Conservation (phyloP, 495 filamentous ascomycete genomes). For the Penicillium maclennaniae region DNA sequence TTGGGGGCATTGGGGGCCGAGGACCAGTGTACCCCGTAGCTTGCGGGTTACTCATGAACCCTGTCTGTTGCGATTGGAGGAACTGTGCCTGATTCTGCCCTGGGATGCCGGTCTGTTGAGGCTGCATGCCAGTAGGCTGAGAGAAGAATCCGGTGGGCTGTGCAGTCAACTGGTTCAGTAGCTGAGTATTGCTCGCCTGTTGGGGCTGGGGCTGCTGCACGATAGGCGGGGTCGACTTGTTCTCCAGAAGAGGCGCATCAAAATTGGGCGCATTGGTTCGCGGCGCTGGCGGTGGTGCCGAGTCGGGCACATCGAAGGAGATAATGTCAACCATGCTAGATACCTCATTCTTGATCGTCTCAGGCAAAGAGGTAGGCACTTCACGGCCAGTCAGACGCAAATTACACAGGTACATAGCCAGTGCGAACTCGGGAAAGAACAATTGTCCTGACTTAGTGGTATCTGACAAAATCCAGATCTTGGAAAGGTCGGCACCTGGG, state of each 20-base stretch:
- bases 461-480: constrained; percentile 95
- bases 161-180: constrained; percentile 70
- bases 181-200: constrained; percentile 66
- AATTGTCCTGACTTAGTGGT: constrained; percentile 95
- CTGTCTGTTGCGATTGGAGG: constrained; percentile 45
- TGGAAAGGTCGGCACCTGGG: constrained; percentile 72
- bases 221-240: constrained; percentile 61
- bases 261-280: constrained; percentile 78
- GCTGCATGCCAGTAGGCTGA: constrained; percentile 56
- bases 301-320: constrained; percentile 86
- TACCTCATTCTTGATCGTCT: constrained; percentile 90
- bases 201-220: constrained; percentile 87
- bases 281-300: constrained; percentile 49
- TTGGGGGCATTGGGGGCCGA: constrained; percentile 88
- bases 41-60: constrained; percentile 53
- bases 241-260: constrained; percentile 57
- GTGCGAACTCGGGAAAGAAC: constrained; percentile 95
- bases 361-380: constrained; percentile 70
- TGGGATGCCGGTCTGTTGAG: constrained; percentile 45
- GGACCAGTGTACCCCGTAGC: constrained; percentile 66
- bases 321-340: constrained; percentile 99
- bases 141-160: constrained; percentile 63
- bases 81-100: constrained; percentile 37
- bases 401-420: constrained; percentile 99
- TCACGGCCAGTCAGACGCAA: constrained; percentile 82